These are phyloP conservation scores for Aspergillus steynii DNA, from an alignment of 495 filamentous ascomycete species.

Conservation along the genomic window DNA sequence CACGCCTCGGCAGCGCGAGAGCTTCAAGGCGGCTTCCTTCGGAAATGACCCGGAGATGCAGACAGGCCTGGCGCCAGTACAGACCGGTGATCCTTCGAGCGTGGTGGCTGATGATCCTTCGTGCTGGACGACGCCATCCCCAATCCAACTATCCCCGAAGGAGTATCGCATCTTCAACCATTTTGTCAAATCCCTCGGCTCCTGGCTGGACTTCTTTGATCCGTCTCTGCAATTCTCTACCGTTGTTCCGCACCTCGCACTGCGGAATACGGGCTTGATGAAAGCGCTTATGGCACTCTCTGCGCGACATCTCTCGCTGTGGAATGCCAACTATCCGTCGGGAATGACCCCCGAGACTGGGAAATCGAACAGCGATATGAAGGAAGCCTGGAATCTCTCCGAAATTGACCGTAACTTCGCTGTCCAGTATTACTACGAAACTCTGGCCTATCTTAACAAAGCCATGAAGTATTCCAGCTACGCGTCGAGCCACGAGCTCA, in stretches of 20 bases:
- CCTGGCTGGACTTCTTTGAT: constrained; percentile 30
- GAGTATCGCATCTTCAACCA: constrained; percentile 25
- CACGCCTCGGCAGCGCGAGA: constrained; percentile 23
- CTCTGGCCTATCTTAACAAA: constrained; percentile 28
- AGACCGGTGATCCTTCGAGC: constrained; percentile 7
- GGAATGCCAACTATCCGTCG: neutral
- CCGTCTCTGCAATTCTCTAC: constrained; percentile 22
- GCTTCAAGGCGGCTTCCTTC: constrained; percentile 33
- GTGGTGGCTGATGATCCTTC: constrained; percentile 18
- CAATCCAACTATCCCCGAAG: constrained; percentile 21
- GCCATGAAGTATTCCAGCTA: constrained; percentile 28
- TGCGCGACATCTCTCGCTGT: constrained; percentile 21
- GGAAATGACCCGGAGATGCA: constrained; percentile 20
- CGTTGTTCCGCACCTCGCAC: constrained; percentile 24
- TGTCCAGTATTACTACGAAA: constrained; percentile 33
- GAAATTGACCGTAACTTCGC: constrained; percentile 16
- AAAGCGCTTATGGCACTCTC: constrained; percentile 29
- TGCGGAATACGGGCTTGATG: constrained; percentile 30
- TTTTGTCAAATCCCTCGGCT: constrained; percentile 24
- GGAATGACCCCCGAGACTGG: neutral
- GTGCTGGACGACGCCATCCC: constrained; percentile 20
- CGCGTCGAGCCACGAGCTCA: constrained; percentile 25
- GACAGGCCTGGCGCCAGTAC: constrained; percentile 11
- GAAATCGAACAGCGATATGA: neutral
- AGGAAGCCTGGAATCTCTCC: neutral